Conservation (phyloP, 257 asterid species). For the Leptodermis oblonga region DNA sequence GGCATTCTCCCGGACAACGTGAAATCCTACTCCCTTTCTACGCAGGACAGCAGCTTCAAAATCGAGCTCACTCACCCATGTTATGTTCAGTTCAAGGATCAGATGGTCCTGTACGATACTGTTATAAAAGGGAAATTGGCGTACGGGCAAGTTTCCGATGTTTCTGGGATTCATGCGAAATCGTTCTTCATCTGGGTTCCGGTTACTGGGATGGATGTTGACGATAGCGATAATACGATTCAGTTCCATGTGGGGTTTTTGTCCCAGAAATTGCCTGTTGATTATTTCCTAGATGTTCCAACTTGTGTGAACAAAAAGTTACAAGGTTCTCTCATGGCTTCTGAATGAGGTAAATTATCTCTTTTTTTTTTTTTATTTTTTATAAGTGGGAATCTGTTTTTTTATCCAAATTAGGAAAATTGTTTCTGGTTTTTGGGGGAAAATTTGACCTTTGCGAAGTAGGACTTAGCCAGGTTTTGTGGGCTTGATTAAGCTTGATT, state of each 20-base stretch:
- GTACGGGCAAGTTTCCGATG: slow-evolving; percentile 47
- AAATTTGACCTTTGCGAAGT: neutral
- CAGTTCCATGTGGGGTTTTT: slow-evolving; percentile 61
- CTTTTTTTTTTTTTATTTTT: neutral
- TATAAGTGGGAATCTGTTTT: neutral
- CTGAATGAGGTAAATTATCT: slow-evolving; percentile 40
- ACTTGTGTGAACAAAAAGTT: slow-evolving; percentile 41
- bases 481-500: neutral
- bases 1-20: slow-evolving; percentile 31
- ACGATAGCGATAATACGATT: slow-evolving; percentile 31
- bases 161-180: slow-evolving; percentile 71
- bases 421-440: neutral
- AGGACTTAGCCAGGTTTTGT: neutral
- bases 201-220: slow-evolving; percentile 56
- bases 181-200: slow-evolving; percentile 60
- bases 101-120: slow-evolving; percentile 48
- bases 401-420: neutral
- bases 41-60: slow-evolving; percentile 21
- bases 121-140: slow-evolving; percentile 53
- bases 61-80: slow-evolving; percentile 44
- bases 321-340: slow-evolving; percentile 18
- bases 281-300: slow-evolving; percentile 41
- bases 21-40: slow-evolving; percentile 14
- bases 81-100: slow-evolving; percentile 51
- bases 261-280: slow-evolving; percentile 46